Base-by-base conservation (phyloP, 2,329 filamentous ascomycete species). In the Chaetomiaceae sp. region DNA sequence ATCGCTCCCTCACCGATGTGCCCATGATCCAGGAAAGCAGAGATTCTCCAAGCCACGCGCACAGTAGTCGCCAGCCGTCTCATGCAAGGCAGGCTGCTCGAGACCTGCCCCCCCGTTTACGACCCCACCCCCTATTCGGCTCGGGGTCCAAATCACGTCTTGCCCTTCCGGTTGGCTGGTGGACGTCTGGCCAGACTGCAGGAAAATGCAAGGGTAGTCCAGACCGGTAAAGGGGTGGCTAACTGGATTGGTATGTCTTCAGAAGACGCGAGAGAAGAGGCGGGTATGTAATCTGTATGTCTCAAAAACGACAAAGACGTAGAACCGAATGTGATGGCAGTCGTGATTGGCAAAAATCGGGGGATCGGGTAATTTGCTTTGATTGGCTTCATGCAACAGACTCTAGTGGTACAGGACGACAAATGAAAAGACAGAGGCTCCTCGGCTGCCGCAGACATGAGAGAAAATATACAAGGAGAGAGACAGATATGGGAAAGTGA, bases 321-420 rank as follows among this genome's bases (percentile, higher is more conserved):
- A 4, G 3, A 27, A 21, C 20, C 10, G n/a, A 44, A 48, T 34
- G 46, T 53, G 51, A 53, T 19, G 31, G 46, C 46, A 37, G 42
- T 17, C 30, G 34, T 46, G 51, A 49, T 49, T 49, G 51, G 51
- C 42, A 49, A 48, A 23, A 30, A 8, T n/a, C n/a, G 9, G 12
- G 39, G n/a, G 21, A 34, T 44, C 31, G 27, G 53, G 43, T 50
- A 51, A 50, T 44, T 42, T 50, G 48, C 35, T 50, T 53, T 48
- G 40, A 50, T 54, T 56, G 48, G 42, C 25, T 44, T 50, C 50
- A 55, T 57, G 55, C 53, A 51, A 33, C 39, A 42, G 48, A 49
- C 42, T 54, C 33, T 51, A 53, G 41, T 53, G 50, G 48, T 57
- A 57, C 55, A 58, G 39, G 51, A 47, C 50, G 49, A 45, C 55